Evolutionary conservation across 2,329 filamentous ascomycete species (phyloP).

Genomic region (Penicillium frequentans): DNA sequence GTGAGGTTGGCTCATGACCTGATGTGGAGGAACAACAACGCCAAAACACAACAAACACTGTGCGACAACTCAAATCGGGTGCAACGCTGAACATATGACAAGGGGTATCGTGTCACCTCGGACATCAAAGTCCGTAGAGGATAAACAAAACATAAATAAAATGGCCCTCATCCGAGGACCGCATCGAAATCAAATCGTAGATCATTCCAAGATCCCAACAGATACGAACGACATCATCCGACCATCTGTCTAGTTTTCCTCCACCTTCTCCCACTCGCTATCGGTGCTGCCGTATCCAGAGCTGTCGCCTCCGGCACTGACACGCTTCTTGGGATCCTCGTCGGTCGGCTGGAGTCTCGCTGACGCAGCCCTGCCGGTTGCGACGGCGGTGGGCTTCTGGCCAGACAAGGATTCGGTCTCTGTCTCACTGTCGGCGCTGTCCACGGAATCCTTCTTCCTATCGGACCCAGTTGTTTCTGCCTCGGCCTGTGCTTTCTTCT

Average conservation of each 20-base stretch:
- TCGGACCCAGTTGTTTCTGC: constrained; percentile 21
- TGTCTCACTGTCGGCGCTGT: constrained; percentile 45
- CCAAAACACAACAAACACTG: not conserved
- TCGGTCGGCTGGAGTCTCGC: constrained; percentile 52
- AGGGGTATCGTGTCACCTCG: constrained; percentile 10
- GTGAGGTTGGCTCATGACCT: not conserved
- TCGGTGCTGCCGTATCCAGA: constrained; percentile 73
- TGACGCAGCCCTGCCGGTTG: constrained; percentile 22
- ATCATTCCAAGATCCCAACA: not conserved
- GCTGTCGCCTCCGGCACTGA: constrained; percentile 48
- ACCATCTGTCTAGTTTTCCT: constrained; percentile 33
- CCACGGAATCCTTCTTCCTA: constrained; percentile 32
- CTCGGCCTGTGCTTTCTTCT: constrained; percentile 46
- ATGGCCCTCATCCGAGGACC: not conserved
- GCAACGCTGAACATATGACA: constrained; percentile 4
- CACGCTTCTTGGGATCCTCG: constrained; percentile 46
- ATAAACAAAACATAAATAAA: not conserved
- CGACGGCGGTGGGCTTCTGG: constrained; percentile 14
- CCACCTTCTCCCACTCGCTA: constrained; percentile 97
- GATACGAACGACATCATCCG: not conserved
- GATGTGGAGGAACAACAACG: not conserved
- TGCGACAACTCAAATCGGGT: not conserved
- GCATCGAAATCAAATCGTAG: not conserved
- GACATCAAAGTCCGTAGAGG: constrained; percentile 1
- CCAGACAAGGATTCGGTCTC: constrained; percentile 39